These are phyloP conservation scores for Colletotrichum sp. DNA, from an alignment of 2,329 filamentous ascomycete species.

Conservation along the genomic window DNA sequence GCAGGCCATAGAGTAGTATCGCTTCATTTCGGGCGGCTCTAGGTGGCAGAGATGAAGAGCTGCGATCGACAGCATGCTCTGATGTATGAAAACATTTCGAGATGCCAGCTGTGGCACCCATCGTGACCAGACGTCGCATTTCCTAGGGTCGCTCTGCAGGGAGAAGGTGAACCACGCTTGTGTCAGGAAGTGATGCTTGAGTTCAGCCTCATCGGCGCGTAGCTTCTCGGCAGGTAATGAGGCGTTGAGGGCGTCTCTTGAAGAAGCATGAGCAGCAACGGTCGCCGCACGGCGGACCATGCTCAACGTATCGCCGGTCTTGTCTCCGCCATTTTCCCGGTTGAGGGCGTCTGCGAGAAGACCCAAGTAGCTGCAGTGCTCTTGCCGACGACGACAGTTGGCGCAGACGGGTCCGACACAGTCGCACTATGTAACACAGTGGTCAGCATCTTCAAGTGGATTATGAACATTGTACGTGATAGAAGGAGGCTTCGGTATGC, in stretches of 20 bases:
- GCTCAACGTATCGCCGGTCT: slow-evolving; percentile 1
- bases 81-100: slow-evolving; percentile 18
- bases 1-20: slow-evolving; percentile 22
- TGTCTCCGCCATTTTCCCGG: slow-evolving; percentile 14
- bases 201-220: slow-evolving; percentile 20
- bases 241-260: slow-evolving; percentile 11
- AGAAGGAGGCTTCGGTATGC: not conserved
- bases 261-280: slow-evolving; percentile 17
- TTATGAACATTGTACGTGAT: not conserved
- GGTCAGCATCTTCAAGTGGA: not conserved
- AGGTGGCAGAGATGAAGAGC: slow-evolving; percentile 22
- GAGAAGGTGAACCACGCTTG: slow-evolving; percentile 23
- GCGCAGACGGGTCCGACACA: slow-evolving; percentile 20
- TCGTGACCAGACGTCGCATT: slow-evolving; percentile 22
- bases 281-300: slow-evolving; percentile 20
- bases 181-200: slow-evolving; percentile 22
- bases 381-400: slow-evolving; percentile 19
- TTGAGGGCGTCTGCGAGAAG: slow-evolving; percentile 18
- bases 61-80: slow-evolving; percentile 22
- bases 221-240: slow-evolving; percentile 19
- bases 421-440: slow-evolving; percentile 6
- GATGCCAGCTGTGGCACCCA: slow-evolving; percentile 21
- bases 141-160: slow-evolving; percentile 8
- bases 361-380: slow-evolving; percentile 22
- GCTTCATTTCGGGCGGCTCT: slow-evolving; percentile 14